phyloP scores from a whole-genome alignment of 768 basidiomycete species.

The Daedalea quercina region DNA sequence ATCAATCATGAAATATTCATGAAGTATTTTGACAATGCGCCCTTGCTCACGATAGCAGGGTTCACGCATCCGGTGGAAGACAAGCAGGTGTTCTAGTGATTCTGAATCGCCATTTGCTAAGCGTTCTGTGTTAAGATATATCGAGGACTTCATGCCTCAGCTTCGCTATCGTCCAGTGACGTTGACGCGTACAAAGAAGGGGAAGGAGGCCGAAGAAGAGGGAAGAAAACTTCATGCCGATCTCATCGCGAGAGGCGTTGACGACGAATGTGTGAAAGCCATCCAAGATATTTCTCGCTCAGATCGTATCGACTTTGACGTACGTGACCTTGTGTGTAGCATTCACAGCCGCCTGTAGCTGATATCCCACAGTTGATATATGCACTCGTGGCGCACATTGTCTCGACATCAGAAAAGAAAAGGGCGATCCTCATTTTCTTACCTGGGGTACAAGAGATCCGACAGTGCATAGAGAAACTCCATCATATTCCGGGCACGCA shows the following conservation, averaged over 20 bases:
- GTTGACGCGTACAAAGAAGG: slow-evolving; percentile 24
- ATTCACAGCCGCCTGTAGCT: background rate
- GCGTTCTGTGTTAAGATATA: slow-evolving; percentile 44
- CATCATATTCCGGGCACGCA: slow-evolving; percentile 28
- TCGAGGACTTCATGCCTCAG: slow-evolving; percentile 68
- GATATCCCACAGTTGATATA: slow-evolving; percentile 48
- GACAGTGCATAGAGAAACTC: slow-evolving; percentile 64
- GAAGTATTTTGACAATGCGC: slow-evolving; percentile 76
- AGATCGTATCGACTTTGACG: slow-evolving; percentile 70
- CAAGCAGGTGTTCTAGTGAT: slow-evolving; percentile 41
- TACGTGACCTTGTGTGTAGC: slow-evolving; percentile 19
- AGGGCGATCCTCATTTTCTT: slow-evolving; percentile 84
- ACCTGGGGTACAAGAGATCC: slow-evolving; percentile 86
- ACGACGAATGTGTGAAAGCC: slow-evolving; percentile 40
- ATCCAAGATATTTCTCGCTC: slow-evolving; percentile 56
- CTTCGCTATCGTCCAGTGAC: slow-evolving; percentile 49
- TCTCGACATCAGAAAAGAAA: slow-evolving; percentile 35
- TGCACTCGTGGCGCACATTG: slow-evolving; percentile 56
- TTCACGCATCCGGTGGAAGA: slow-evolving; percentile 74
- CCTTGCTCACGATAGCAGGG: slow-evolving; percentile 80
- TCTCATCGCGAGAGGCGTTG: slow-evolving; percentile 47
- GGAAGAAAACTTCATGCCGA: slow-evolving; percentile 31
- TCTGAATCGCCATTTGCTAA: slow-evolving; percentile 6
- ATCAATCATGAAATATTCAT: slow-evolving; percentile 87
- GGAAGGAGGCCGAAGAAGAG: slow-evolving; percentile 36